Base-by-base conservation (phyloP, 306 rosid genomes). In the Malus fusca region DNA sequence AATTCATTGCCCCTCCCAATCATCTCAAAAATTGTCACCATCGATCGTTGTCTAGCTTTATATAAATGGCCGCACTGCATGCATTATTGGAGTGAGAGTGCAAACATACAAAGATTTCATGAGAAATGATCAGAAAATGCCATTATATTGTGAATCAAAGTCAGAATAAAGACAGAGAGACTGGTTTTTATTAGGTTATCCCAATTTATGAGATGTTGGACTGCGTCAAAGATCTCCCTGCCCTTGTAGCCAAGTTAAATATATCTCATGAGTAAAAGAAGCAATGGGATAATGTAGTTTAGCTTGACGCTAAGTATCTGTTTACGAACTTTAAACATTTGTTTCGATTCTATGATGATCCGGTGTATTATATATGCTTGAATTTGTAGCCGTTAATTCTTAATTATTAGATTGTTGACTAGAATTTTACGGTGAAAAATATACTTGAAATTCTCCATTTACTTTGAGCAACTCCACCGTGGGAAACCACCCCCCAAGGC, bases 31-130 rank as follows among this genome's bases (percentile, higher is more conserved):
- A 31, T 75, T 52, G 73, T 43, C 62, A 59, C 28, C 19, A 21
- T 58, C 19, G 19, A 51, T 68, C 33, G 37, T 66, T 76, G 55
- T 46, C 62, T 48, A 48, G 55, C 55, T 17, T 51, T 51, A 17
- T 15, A 51, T 4, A 51, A 51, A 51, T 15, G 55, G 4, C 55
- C 55, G 6, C 55, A 51, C 55, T 15, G 21, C 55, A 51, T 51
- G 55, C 55, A 51, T 51, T 61, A 60, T 61, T 44, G 72, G 77
- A 74, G 69, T 9, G 69, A 44, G 77, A 43, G 43, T n/a, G 68
- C 58, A 7, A 74, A 28, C 10, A 18, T 73, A 5, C 66, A 26
- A 56, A 40, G 77, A 43, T 18, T 31, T 72, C n/a, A 1, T 51
- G 42, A n/a, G 28, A 52, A 21, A 18, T 52, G n/a, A 18, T 8